Conservation (phyloP, 805 yeast genomes). For the Clavispora santaluciae region DNA sequence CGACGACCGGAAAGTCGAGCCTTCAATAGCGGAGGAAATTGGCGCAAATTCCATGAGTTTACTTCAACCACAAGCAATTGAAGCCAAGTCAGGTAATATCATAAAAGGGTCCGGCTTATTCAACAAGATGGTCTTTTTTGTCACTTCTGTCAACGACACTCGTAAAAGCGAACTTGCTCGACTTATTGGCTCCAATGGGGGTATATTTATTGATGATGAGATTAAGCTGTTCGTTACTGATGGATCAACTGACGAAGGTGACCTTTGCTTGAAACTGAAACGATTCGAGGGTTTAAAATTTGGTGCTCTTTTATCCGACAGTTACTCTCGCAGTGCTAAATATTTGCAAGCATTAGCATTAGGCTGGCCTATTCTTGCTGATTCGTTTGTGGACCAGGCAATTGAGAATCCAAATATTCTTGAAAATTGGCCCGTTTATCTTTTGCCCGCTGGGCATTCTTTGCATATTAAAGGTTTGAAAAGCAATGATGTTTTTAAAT, state of each 20-base stretch:
- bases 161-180: slow-evolving; percentile 27
- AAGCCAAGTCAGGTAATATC: not conserved
- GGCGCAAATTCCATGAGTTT: not conserved
- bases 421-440: slow-evolving; percentile 46
- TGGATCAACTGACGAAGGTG: slow-evolving; percentile 4
- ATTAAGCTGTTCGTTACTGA: slow-evolving; percentile 26
- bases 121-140: slow-evolving; percentile 26
- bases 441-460: slow-evolving; percentile 73
- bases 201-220: slow-evolving; percentile 33
- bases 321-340: slow-evolving; percentile 62
- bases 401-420: slow-evolving; percentile 23
- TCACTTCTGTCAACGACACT: slow-evolving; percentile 32
- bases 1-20: not conserved
- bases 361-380: slow-evolving; percentile 82
- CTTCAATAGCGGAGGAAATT: not conserved
- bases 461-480: slow-evolving; percentile 36
- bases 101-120: slow-evolving; percentile 5
- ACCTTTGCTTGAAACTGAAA: slow-evolving; percentile 5
- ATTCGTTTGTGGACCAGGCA: slow-evolving; percentile 51
- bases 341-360: slow-evolving; percentile 72
- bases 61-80: not conserved
- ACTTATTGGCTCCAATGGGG: slow-evolving; percentile 40
- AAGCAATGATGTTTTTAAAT: slow-evolving; percentile 47
- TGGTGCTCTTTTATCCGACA: slow-evolving; percentile 61
- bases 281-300: slow-evolving; percentile 34